A percentile compares a stretch with the other conserved stretches of the same genome.
Conservation (phyloP, 2,329 filamentous ascomycete genomes). For the Gaeumannomyces sp. region DNA sequence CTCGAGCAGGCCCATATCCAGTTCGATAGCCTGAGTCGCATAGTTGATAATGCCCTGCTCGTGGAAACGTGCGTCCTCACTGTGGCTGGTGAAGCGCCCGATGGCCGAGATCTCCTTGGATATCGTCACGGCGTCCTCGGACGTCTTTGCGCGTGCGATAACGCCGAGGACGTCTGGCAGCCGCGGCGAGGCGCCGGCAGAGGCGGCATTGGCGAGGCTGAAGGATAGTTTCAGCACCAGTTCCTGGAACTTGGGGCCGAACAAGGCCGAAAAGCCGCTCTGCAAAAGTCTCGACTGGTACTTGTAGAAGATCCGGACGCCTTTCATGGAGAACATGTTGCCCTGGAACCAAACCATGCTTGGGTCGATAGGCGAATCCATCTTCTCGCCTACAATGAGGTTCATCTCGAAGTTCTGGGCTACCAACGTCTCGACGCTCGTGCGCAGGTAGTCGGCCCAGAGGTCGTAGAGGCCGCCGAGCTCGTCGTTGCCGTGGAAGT, state of each 20-base stretch:
- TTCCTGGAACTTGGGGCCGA: slow-evolving; percentile 45
- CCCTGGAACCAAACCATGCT: slow-evolving; percentile 40
- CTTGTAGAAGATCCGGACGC: slow-evolving; percentile 44
- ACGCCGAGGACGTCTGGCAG: slow-evolving; percentile 40
- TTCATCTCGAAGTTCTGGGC: slow-evolving; percentile 49
- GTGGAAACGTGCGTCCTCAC: slow-evolving; percentile 40
- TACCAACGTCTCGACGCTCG: slow-evolving; percentile 43
- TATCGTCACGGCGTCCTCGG: slow-evolving; percentile 36
- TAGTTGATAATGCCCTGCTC: slow-evolving; percentile 47
- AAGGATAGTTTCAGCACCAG: slow-evolving; percentile 47
- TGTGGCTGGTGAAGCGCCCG: slow-evolving; percentile 42
- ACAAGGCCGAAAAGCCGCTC: slow-evolving; percentile 42
- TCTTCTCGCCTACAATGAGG: slow-evolving; percentile 36
- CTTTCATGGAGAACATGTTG: slow-evolving; percentile 40
- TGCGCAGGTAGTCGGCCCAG: slow-evolving; percentile 43
- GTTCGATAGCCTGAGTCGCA: slow-evolving; percentile 39
- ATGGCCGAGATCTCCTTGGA: slow-evolving; percentile 43
- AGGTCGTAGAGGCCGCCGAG: slow-evolving; percentile 40
- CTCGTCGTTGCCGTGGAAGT: slow-evolving; percentile 36
- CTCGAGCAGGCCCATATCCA: slow-evolving; percentile 48
- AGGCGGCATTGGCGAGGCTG: slow-evolving; percentile 35
- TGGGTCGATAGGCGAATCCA: slow-evolving; percentile 31
- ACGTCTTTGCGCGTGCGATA: slow-evolving; percentile 36
- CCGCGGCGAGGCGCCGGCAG: slow-evolving; percentile 25
- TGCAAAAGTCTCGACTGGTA: slow-evolving; percentile 47